These are phyloP conservation scores for Tylopilus rubrobrunneus DNA, from an alignment of 768 basidiomycete genomes.

Conservation along the genomic window DNA sequence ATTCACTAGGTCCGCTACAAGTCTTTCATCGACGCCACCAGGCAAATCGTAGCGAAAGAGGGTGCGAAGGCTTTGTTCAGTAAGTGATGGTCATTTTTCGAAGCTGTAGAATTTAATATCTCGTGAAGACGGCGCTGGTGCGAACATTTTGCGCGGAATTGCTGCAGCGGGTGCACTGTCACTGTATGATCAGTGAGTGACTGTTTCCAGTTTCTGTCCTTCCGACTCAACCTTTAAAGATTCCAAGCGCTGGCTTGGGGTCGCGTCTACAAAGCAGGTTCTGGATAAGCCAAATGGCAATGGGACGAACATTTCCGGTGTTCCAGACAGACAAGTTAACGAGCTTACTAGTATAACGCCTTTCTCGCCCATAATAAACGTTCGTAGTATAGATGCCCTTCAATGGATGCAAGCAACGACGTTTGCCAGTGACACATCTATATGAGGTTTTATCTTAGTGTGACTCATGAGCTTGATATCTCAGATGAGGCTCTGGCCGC, in stretches of 20 bases:
- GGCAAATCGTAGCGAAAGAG: slow-evolving; percentile 40
- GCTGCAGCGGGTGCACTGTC: slow-evolving; percentile 52
- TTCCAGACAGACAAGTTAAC: background rate
- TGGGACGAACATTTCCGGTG: background rate
- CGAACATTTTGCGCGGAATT: slow-evolving; percentile 53
- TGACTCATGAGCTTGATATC: no score
- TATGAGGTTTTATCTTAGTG: background rate
- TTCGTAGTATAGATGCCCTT: background rate
- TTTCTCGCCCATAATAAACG: background rate
- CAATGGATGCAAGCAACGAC: background rate
- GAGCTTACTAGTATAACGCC: background rate
- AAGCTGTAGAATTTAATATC: background rate
- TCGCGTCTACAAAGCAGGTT: slow-evolving; percentile 51
- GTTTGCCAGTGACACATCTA: background rate
- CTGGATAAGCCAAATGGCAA: slow-evolving; percentile 10
- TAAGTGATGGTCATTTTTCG: slow-evolving; percentile 14
- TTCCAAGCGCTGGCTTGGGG: slow-evolving; percentile 55
- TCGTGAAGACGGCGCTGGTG: slow-evolving; percentile 53
- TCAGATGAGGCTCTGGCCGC: no score
- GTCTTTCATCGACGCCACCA: slow-evolving; percentile 36
- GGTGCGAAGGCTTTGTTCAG: slow-evolving; percentile 37
- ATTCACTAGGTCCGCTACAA: slow-evolving; percentile 34
- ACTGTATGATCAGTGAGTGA: slow-evolving; percentile 52
- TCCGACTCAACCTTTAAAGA: slow-evolving; percentile 10
- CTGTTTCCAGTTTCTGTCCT: background rate